Percentiles rank a stretch among this genome's conserved stretches.
These are phyloP conservation scores for Allium fistulosum DNA, from an alignment of 106 monocot species.

Conservation along the genomic window DNA sequence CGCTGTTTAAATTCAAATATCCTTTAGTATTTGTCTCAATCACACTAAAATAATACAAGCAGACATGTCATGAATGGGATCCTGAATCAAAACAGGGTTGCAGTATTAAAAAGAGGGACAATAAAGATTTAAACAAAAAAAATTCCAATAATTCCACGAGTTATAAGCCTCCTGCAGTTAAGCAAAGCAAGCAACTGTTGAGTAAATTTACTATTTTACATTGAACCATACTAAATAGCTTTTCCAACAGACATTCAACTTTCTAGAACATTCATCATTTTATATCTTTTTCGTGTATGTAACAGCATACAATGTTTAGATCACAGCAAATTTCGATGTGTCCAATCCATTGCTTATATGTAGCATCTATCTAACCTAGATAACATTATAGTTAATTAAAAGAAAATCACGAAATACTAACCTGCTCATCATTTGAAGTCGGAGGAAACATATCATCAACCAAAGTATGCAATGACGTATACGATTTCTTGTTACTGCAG, in stretches of 20 bases:
- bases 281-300: background rate
- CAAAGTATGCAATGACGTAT: constrained; percentile 84
- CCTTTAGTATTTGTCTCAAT: too few species aligned
- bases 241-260: background rate
- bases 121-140: too few species aligned
- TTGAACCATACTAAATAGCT: background rate
- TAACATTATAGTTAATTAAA: background rate
- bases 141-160: constrained; percentile 90
- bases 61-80: too few species aligned
- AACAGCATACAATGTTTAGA: background rate
- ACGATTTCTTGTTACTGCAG: constrained; percentile 72
- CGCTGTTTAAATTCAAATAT: too few species aligned
- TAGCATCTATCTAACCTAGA: background rate
- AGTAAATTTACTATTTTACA: too few species aligned
- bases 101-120: too few species aligned
- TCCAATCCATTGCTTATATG: background rate
- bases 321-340: background rate
- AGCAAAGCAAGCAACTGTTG: too few species aligned
- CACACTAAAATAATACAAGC: too few species aligned
- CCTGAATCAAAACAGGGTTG: too few species aligned
- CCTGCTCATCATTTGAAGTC: constrained; percentile 92
- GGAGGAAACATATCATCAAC: constrained; percentile 98
- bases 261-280: background rate
- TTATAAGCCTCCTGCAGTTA: constrained; percentile 75
- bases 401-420: constrained; percentile 13